Percentiles rank a stretch among this genome's conserved stretches.
These are phyloP conservation scores for Galerina marginata DNA, from an alignment of 768 basidiomycete genomes.

Conservation along the genomic window DNA sequence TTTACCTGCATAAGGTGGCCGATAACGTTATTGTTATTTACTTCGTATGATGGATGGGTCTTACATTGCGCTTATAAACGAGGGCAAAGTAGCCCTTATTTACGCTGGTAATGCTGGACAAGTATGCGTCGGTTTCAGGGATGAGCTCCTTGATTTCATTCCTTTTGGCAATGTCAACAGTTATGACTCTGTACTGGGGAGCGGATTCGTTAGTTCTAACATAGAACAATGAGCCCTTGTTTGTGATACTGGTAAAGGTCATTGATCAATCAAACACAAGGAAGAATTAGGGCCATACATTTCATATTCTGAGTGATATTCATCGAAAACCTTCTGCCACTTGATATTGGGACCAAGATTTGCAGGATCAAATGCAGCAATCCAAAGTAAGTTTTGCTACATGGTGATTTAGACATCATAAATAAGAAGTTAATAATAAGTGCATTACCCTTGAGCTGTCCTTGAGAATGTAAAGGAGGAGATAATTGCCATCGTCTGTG, in stretches of 20 bases:
- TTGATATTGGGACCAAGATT: constrained; percentile 67
- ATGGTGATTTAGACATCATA: not conserved
- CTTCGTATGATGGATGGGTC: constrained; percentile 22
- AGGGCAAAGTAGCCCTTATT: constrained; percentile 62
- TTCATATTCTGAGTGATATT: constrained; percentile 70
- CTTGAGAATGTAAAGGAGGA: constrained; percentile 56
- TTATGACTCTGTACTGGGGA: constrained; percentile 68
- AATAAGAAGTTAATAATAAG: constrained; percentile 7
- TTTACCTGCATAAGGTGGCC: constrained; percentile 56
- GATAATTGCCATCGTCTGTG: constrained; percentile 71
- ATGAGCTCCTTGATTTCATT: constrained; percentile 64
- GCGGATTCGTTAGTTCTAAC: constrained; percentile 70
- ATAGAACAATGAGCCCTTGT: constrained; percentile 66
- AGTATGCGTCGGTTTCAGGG: constrained; percentile 67
- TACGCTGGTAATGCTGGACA: constrained; percentile 54
- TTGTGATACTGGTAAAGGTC: constrained; percentile 56
- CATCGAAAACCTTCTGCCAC: constrained; percentile 74
- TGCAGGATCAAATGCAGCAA: constrained; percentile 65
- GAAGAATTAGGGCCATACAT: constrained; percentile 49
- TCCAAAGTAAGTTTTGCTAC: constrained; percentile 78
- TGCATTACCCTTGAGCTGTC: constrained; percentile 67
- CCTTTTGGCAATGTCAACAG: constrained; percentile 61
- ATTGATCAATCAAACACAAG: constrained; percentile 6
- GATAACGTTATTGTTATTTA: constrained; percentile 2
- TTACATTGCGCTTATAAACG: constrained; percentile 75